Evolutionary conservation across 2,329 filamentous ascomycete genomes (phyloP), one percentile per base, ranked within the genome.

Genomic region (Grosmannia penicillata): DNA sequence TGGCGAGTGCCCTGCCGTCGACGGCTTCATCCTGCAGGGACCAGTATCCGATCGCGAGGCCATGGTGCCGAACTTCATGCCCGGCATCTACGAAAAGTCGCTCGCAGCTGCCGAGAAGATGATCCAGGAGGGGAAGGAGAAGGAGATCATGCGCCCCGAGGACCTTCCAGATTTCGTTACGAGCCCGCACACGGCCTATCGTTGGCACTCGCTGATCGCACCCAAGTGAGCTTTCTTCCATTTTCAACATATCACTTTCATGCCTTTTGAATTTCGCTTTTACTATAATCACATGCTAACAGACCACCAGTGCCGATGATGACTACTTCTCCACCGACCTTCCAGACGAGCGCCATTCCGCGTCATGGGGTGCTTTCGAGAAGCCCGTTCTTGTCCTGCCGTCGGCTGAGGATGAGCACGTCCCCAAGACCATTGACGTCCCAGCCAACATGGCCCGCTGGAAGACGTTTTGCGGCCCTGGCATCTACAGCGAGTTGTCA

Each of bases 271-370:
- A n/a, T n/a, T n/a, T n/a, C n/a, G n/a, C n/a, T n/a, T n/a, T n/a
- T n/a, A n/a, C n/a, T n/a, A n/a, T n/a, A n/a, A n/a, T n/a, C n/a
- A n/a, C n/a, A n/a, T n/a, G n/a, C n/a, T n/a, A n/a, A n/a, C n/a
- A n/a, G n/a, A n/a, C n/a, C n/a, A n/a, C n/a, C n/a, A n/a, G 75
- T 6, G 81, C 78, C 9, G 79, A 82, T 42, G 87, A 95, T 53
- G 87, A 94, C 53, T 84, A 82, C 52, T 94, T 93, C 59, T 87
- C 81, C n/a, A 77, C 75, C 3, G 82, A 91, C 52, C 59, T 91
- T n/a, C 56, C 62, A 0, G 59, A 67, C 24, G 63, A 70, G 24
- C 62, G 65, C 15, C 60, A 86, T 7, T 51, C 56, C 19, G 54
- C 54, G 13, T 78, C 78, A n/a, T 94, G 89, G 68, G 70, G 75